A percentile compares a stretch with the other conserved stretches of the same genome.
These are phyloP conservation scores for Lachnellula cervina DNA, from an alignment of 2,329 filamentous ascomycete species.

Conservation along the genomic window DNA sequence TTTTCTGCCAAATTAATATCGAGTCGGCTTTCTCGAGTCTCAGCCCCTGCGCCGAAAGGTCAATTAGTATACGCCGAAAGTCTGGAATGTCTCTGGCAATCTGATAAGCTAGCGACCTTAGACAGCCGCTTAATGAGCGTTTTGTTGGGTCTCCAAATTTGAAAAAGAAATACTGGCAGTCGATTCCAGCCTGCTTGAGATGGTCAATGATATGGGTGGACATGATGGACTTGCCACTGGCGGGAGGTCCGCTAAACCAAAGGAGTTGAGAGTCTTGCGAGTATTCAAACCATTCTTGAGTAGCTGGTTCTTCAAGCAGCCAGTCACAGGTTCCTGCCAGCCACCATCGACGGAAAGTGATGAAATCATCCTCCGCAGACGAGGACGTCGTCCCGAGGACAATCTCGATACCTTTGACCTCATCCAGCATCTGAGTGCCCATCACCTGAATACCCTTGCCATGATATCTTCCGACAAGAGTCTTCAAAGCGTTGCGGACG, in stretches of 20 bases:
- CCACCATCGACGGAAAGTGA: conserved; percentile 15
- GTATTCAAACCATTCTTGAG: not conserved
- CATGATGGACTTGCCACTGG: conserved; percentile 32
- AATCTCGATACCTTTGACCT: not conserved
- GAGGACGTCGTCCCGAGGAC: not conserved
- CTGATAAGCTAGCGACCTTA: conserved; percentile 29
- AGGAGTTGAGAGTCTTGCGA: conserved; percentile 14
- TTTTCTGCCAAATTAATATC: conserved; percentile 12
- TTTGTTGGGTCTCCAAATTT: conserved; percentile 26
- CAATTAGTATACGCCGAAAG: not conserved
- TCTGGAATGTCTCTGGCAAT: conserved; percentile 15
- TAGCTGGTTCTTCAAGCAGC: conserved; percentile 11
- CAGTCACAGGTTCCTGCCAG: conserved; percentile 21
- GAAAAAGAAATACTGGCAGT: conserved; percentile 31
- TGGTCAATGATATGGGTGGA: conserved; percentile 27
- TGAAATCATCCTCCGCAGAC: conserved; percentile 13
- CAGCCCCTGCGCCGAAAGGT: conserved; percentile 9
- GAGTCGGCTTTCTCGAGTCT: conserved; percentile 11
- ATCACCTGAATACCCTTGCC: not conserved
- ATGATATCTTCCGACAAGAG: conserved; percentile 22
- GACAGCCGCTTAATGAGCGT: conserved; percentile 15
- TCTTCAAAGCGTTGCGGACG: conserved; percentile 10
- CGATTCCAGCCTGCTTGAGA: conserved; percentile 10
- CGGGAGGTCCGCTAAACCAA: conserved; percentile 29
- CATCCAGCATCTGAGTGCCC: not conserved